These are phyloP conservation scores for Pelargonium nanum DNA, from an alignment of 345 rosid species.

Conservation along the genomic window DNA sequence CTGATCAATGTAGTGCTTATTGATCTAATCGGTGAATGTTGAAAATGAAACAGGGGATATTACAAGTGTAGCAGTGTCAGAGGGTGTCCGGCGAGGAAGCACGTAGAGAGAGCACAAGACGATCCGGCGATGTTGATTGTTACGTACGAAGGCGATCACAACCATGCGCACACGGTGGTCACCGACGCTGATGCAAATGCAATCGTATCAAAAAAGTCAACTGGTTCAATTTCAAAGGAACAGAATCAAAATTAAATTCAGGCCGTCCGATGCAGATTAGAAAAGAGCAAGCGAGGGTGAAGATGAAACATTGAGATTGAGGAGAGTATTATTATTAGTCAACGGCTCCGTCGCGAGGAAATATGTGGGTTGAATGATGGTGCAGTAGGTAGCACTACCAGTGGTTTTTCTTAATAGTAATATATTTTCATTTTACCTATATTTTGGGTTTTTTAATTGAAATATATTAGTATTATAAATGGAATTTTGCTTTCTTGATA, in stretches of 20 bases:
- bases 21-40: too few species aligned
- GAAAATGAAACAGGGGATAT: slow-evolving; percentile 93
- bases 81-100: slow-evolving; percentile 91
- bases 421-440: too few species aligned
- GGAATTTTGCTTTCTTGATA: too few species aligned
- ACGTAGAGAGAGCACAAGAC: slow-evolving; percentile 76
- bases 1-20: too few species aligned
- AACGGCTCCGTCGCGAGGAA: neutral
- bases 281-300: neutral
- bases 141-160: slow-evolving; percentile 86
- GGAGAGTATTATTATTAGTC: neutral
- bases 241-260: neutral
- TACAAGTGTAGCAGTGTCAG: slow-evolving; percentile 86
- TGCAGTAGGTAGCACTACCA: too few species aligned
- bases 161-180: slow-evolving; percentile 21
- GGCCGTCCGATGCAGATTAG: too few species aligned
- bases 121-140: slow-evolving; percentile 71
- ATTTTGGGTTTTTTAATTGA: neutral
- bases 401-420: too few species aligned
- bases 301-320: neutral
- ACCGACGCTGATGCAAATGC: too few species aligned
- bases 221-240: neutral
- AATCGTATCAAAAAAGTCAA: too few species aligned
- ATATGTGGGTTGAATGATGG: neutral
- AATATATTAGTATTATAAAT: too few species aligned